Evolutionary conservation across 2,329 filamentous ascomycete genomes (phyloP).

Genomic region (Clonostachys sp.): DNA sequence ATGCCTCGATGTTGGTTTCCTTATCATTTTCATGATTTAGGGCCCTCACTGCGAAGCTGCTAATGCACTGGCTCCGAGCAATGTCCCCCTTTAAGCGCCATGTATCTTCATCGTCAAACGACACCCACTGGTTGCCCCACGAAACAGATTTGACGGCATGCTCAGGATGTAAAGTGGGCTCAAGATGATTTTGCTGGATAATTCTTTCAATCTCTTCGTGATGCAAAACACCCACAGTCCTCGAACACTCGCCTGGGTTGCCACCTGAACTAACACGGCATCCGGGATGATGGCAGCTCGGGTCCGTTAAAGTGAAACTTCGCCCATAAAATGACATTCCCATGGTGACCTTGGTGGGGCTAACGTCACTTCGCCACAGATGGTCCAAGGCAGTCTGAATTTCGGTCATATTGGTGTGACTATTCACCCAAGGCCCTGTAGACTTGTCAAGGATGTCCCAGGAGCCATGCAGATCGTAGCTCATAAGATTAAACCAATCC

Average conservation of each 20-base stretch:
- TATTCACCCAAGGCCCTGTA: constrained; percentile 20
- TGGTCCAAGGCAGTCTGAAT: constrained; percentile 36
- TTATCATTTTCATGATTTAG: constrained; percentile 16
- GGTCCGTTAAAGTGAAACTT: constrained; percentile 16
- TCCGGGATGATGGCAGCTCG: constrained; percentile 15
- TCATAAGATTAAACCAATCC: constrained; percentile 39
- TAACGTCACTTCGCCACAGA: constrained; percentile 40
- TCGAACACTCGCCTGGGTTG: constrained; percentile 17
- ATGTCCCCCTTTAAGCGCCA: constrained; percentile 22
- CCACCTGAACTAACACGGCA: constrained; percentile 19
- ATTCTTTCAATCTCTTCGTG: constrained; percentile 23
- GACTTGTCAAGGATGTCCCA: constrained; percentile 25
- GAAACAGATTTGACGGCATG: constrained; percentile 22
- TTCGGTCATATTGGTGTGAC: constrained; percentile 43
- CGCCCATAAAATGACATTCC: constrained; percentile 42
- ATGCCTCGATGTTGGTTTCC: not conserved
- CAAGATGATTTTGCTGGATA: constrained; percentile 5
- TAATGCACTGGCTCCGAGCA: constrained; percentile 17
- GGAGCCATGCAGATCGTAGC: constrained; percentile 29
- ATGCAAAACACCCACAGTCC: constrained; percentile 17
- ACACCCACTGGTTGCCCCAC: constrained; percentile 29
- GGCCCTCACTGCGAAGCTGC: constrained; percentile 21
- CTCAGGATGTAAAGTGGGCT: constrained; percentile 12
- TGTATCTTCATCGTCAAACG: constrained; percentile 27
- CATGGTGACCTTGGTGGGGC: constrained; percentile 31